Evolutionary conservation across 1,284 basidiomycete genomes (phyloP).

Genomic region (Apiotrichum porosum): DNA sequence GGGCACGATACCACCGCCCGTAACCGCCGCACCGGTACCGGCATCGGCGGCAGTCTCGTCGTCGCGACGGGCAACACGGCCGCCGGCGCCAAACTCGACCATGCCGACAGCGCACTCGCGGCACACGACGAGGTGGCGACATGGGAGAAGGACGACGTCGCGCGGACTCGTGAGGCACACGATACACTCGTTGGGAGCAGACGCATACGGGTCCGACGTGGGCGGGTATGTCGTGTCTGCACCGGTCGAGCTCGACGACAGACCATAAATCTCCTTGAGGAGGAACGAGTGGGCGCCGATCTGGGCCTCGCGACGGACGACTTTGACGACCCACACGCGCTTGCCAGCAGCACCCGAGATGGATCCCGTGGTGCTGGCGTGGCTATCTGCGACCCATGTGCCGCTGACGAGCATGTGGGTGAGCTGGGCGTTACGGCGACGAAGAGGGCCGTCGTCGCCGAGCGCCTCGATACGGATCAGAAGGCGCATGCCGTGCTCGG

Average conservation of each 20-base stretch:
- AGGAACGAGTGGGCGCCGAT: constrained; percentile 87
- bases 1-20: constrained; percentile 11
- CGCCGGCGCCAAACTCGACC: constrained; percentile 90
- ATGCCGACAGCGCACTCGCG: constrained; percentile 87
- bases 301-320: constrained; percentile 73
- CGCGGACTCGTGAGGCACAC: constrained; percentile 77
- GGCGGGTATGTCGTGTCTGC: constrained; percentile 56
- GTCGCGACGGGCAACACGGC: constrained; percentile 51
- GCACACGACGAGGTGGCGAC: constrained; percentile 84
- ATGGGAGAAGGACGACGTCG: constrained; percentile 83
- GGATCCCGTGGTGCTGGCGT: constrained; percentile 14
- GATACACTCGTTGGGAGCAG: constrained; percentile 77
- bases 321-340: constrained; percentile 72
- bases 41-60: constrained; percentile 17
- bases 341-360: constrained; percentile 48
- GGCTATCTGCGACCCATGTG: constrained; percentile 52
- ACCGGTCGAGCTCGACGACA: constrained; percentile 51
- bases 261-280: constrained; percentile 84
- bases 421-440: constrained; percentile 70
- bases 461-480: constrained; percentile 70
- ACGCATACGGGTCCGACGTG: constrained; percentile 57
- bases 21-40: constrained; percentile 7
- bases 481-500: constrained; percentile 65
- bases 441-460: constrained; percentile 59
- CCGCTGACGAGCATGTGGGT: constrained; percentile 81